These are phyloP conservation scores for Suhomyces bokatorum DNA, from an alignment of 1,139 yeast genomes.

Conservation along the genomic window DNA sequence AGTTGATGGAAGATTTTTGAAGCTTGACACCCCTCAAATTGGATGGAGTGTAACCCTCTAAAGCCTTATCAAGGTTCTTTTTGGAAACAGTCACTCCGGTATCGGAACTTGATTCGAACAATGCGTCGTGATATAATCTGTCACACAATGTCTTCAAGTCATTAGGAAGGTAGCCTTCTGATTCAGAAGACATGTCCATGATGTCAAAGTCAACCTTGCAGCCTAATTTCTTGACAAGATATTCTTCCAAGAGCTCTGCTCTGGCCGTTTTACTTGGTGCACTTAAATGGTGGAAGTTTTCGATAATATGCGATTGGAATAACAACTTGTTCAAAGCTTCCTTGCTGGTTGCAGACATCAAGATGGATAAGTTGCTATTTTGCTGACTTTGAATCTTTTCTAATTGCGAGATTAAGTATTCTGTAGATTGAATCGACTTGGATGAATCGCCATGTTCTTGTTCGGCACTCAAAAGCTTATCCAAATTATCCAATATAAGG, in stretches of 20 bases:
- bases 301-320: constrained; percentile 70
- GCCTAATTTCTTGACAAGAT: constrained; percentile 36
- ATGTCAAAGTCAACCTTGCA: constrained; percentile 49
- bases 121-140: constrained; percentile 67
- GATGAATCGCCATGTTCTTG: constrained; percentile 67
- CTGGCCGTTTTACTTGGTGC: constrained; percentile 75
- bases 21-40: constrained; percentile 84
- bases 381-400: constrained; percentile 39
- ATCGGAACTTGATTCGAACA: constrained; percentile 34
- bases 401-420: constrained; percentile 40
- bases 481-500: constrained; percentile 78
- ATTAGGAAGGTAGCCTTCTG: constrained; percentile 88
- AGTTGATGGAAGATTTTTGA: constrained; percentile 70
- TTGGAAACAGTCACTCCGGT: constrained; percentile 21
- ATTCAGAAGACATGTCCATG: constrained; percentile 71
- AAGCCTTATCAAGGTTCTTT: constrained; percentile 54
- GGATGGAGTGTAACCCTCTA: constrained; percentile 74
- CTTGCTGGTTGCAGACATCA: constrained; percentile 63
- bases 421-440: constrained; percentile 60
- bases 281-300: constrained; percentile 57
- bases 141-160: constrained; percentile 76
- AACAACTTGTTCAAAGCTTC: constrained; percentile 64
- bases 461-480: constrained; percentile 71
- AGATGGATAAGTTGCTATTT: constrained; percentile 50
- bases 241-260: constrained; percentile 48